phyloP scores from a whole-genome alignment of 768 basidiomycete species.

The Guyanaporus albipodus region DNA sequence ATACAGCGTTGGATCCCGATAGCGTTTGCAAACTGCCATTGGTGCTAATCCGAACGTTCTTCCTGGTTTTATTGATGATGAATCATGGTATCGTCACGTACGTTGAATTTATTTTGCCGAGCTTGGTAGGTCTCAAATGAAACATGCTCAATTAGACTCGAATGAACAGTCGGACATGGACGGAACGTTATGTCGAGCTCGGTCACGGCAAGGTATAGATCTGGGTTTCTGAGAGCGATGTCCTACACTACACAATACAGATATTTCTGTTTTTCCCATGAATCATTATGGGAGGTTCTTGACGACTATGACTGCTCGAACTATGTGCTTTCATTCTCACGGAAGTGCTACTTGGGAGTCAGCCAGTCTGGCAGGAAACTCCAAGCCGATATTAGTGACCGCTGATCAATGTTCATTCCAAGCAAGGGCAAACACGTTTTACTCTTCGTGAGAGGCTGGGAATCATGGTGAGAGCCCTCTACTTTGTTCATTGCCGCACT shows the following conservation, averaged over 20 bases:
- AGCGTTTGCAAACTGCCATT: slow-evolving; percentile 35
- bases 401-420: neutral
- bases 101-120: neutral
- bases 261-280: neutral
- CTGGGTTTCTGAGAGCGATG: neutral
- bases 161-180: slow-evolving; percentile 22
- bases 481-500: neutral
- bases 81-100: slow-evolving; percentile 35
- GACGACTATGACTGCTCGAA: neutral
- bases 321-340: neutral
- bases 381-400: neutral
- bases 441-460: neutral
- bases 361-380: neutral
- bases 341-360: neutral
- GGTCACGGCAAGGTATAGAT: slow-evolving; percentile 5
- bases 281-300: neutral
- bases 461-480: neutral
- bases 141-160: slow-evolving; percentile 10
- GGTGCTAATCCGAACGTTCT: slow-evolving; percentile 24
- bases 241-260: slow-evolving; percentile 1
- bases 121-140: neutral
- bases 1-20: neutral
- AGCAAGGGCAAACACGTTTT: slow-evolving; percentile 11
- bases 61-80: slow-evolving; percentile 33
- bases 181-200: slow-evolving; percentile 27